These are phyloP conservation scores for Porphyra umbilicalis DNA, from an alignment of 31 red algal species.

Conservation along the genomic window DNA sequence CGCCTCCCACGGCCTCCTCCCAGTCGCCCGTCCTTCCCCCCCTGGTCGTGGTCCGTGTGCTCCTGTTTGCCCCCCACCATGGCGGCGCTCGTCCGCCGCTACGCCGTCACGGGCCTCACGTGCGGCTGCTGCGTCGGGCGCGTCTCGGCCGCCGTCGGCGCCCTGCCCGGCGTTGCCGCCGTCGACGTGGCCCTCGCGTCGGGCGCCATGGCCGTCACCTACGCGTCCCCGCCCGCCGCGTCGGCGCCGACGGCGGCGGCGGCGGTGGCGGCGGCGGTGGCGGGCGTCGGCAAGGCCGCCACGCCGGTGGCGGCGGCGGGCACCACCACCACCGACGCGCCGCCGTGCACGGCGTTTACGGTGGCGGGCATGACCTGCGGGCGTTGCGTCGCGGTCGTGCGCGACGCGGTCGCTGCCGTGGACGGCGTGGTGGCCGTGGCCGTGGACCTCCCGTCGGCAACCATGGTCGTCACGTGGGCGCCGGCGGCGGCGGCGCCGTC, in stretches of 20 bases:
- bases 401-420: background rate
- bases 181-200: background rate
- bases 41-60: no score
- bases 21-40: no score
- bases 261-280: background rate
- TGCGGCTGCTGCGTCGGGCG: background rate
- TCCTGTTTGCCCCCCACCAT: no score
- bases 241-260: background rate
- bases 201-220: background rate
- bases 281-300: background rate
- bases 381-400: background rate
- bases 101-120: background rate
- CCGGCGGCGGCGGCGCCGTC: background rate
- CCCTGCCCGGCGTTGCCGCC: background rate
- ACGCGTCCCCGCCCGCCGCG: background rate
- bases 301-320: background rate
- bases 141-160: background rate
- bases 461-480: background rate
- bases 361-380: background rate
- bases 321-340: background rate
- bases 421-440: background rate
- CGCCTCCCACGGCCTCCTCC: no score
- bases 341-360: background rate
- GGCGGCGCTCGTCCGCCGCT: no score
- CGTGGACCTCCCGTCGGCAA: background rate